A percentile compares a stretch with the other conserved stretches of the same genome.
Evolutionary conservation across 352 stramenopile species (phyloP).

Genomic region (Phytophthora cryptogea): DNA sequence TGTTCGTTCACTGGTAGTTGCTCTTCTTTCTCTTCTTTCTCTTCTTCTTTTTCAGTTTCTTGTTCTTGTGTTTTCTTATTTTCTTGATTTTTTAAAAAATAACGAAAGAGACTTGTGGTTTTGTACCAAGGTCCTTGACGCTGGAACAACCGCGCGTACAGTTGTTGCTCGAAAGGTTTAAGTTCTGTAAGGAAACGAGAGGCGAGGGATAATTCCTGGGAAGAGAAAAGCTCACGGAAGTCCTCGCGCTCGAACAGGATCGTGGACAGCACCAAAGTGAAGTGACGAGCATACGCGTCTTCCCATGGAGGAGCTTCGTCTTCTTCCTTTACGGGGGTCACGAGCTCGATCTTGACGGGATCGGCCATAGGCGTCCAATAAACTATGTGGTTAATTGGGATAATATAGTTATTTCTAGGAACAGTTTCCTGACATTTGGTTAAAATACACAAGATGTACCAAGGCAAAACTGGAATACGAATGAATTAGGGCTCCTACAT

Average conservation of each 20-base stretch:
- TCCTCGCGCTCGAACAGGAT: constrained; percentile 52
- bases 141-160: constrained; percentile 81
- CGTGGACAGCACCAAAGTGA: constrained; percentile 55
- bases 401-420: no score
- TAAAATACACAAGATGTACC: no score
- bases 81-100: constrained; percentile 42
- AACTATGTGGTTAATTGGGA: no score
- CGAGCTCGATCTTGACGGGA: constrained; percentile 1
- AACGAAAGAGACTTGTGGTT: constrained; percentile 59
- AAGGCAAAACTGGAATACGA: no score
- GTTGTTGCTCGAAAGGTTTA: constrained; percentile 52
- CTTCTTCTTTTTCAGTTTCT: constrained; percentile 6
- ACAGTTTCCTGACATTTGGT: no score
- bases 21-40: constrained; percentile 15
- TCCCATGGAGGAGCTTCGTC: constrained; percentile 17
- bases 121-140: constrained; percentile 81
- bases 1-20: constrained; percentile 24
- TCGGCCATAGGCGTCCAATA: not conserved
- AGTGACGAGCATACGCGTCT: constrained; percentile 73
- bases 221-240: constrained; percentile 52
- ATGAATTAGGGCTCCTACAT: no score
- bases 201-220: constrained; percentile 45
- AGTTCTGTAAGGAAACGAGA: constrained; percentile 54
- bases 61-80: constrained; percentile 3
- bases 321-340: not conserved